phyloP scores from a whole-genome alignment of 208 protist genomes.

The Leishmania amazonensis region DNA sequence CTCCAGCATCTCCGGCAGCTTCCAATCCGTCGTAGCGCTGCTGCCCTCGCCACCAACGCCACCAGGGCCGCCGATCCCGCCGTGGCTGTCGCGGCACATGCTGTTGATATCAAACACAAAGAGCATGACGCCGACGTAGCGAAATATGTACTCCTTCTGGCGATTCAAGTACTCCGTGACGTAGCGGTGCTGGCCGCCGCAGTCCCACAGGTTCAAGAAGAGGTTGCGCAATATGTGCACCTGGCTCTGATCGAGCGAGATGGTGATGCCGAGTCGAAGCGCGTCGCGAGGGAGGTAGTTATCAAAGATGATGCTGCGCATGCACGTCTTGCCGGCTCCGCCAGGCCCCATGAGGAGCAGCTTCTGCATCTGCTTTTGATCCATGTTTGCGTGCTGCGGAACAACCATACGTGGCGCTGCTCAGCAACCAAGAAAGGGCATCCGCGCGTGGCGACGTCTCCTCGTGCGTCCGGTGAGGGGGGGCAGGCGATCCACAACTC shows the following conservation, averaged over 20 bases:
- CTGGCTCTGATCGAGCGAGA: constrained; percentile 98
- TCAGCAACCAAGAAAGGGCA: neutral
- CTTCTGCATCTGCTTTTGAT: constrained; percentile 90
- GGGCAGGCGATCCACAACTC: neutral
- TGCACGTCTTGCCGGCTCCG: constrained; percentile 97
- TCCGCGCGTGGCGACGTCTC: neutral
- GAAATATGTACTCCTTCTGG: constrained; percentile 99
- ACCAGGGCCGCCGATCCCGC: constrained; percentile 2
- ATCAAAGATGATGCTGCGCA: constrained; percentile 99
- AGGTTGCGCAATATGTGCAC: constrained; percentile 99
- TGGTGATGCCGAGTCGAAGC: constrained; percentile 93
- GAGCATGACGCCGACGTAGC: constrained; percentile 98
- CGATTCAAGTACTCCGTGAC: constrained; percentile 97
- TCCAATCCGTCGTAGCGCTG: constrained; percentile 70
- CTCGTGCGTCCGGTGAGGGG: neutral
- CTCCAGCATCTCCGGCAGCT: constrained; percentile 94
- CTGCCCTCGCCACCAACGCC: constrained; percentile 23
- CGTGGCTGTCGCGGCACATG: constrained; percentile 72
- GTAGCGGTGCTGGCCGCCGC: constrained; percentile 98
- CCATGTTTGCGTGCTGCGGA: constrained; percentile 33
- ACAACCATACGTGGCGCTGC: neutral
- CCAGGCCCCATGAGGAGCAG: constrained; percentile 97
- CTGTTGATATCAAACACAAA: constrained; percentile 99
- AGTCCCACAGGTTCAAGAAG: constrained; percentile 99
- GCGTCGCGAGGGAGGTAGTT: constrained; percentile 98